Conservation (phyloP, 202 grass and related monocot genomes). For the Setaria italica region DNA sequence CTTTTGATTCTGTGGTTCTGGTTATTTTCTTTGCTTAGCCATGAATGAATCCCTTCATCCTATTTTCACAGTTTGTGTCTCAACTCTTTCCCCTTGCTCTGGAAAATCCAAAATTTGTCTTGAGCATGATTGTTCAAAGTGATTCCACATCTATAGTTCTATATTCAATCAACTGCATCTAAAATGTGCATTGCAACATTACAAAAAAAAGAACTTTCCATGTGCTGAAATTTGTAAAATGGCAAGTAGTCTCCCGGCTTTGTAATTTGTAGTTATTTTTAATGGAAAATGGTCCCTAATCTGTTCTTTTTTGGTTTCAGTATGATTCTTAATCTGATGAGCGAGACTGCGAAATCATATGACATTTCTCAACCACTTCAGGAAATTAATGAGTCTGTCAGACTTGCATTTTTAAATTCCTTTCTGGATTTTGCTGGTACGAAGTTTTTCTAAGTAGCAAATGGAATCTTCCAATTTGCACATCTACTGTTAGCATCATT, state of each 20-base stretch:
- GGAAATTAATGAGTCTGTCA: slow-evolving; percentile 98
- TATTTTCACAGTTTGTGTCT: neutral
- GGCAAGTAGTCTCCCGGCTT: slow-evolving; percentile 1
- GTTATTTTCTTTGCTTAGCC: neutral
- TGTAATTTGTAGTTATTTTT: neutral
- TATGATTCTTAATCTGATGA: slow-evolving; percentile 90
- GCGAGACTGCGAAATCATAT: slow-evolving; percentile 75
- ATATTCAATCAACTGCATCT: neutral
- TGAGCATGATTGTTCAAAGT: neutral
- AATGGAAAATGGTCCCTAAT: slow-evolving; percentile 31
- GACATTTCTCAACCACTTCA: slow-evolving; percentile 85
- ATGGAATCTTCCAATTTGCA: slow-evolving; percentile 3
- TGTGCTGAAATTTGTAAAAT: neutral
- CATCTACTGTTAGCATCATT: slow-evolving; percentile 33
- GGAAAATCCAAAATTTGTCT: neutral
- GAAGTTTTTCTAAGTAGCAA: slow-evolving; percentile 30
- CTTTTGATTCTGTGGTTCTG: neutral
- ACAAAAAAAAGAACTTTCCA: neutral
- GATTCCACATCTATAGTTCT: neutral
- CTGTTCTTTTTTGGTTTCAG: slow-evolving; percentile 63
- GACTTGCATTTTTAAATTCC: slow-evolving; percentile 97
- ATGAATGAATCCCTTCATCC: neutral
- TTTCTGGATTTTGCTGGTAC: slow-evolving; percentile 98
- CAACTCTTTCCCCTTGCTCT: neutral
- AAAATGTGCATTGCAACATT: slow-evolving; percentile 13